A percentile compares a stretch with the other conserved stretches of the same genome.
Evolutionary conservation across 495 filamentous ascomycete genomes (phyloP).

Genomic region (Penicillium chermesinum): DNA sequence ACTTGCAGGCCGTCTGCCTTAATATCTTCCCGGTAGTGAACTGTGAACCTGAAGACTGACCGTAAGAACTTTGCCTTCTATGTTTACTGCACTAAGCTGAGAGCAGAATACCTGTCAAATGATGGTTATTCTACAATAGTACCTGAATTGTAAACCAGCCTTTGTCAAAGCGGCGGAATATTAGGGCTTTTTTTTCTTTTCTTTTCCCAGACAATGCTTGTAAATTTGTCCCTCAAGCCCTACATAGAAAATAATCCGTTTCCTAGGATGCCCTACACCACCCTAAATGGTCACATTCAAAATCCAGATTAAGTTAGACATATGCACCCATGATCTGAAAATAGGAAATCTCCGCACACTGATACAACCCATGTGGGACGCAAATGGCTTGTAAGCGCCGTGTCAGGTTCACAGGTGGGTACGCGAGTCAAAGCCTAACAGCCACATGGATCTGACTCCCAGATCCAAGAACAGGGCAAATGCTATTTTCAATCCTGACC

Average conservation of each 20-base stretch:
- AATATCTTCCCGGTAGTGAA: background rate
- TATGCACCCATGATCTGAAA: background rate
- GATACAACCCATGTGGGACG: slow-evolving; percentile 17
- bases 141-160: no score
- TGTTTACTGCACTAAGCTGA: no score
- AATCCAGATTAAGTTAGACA: background rate
- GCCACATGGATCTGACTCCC: background rate
- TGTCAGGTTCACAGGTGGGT: background rate
- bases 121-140: no score
- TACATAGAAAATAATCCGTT: background rate
- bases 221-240: background rate
- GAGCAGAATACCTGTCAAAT: no score
- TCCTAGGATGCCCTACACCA: no score
- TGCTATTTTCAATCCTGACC: no score
- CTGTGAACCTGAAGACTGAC: background rate
- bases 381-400: slow-evolving; percentile 23
- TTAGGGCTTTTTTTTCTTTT: no score
- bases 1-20: background rate
- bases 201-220: background rate
- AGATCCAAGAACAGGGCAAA: background rate
- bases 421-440: background rate
- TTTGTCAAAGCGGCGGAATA: background rate
- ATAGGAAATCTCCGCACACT: slow-evolving; percentile 5
- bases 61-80: background rate
- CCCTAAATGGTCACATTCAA: background rate